Evolutionary conservation across 352 stramenopile genomes (phyloP), one percentile per base, ranked within the genome.

Genomic region (Phytopythium delawarense): DNA sequence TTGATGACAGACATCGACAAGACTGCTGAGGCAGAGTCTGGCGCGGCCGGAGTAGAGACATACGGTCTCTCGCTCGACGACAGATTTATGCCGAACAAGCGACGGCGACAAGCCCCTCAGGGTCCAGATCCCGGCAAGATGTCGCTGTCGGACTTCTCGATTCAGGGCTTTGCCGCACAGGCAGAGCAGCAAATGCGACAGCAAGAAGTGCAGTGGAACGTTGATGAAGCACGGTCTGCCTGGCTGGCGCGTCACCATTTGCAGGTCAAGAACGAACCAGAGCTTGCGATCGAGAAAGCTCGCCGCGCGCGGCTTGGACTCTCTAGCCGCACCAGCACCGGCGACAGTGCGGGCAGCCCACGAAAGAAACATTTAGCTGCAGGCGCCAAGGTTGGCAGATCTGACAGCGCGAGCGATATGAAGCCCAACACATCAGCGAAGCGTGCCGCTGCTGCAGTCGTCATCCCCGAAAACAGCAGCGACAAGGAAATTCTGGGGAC

Each of bases 221-320:
- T 80, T 44, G 58, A 83, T 44, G 52, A 64, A 4, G 65, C 73
- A 7, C 65, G 64, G 18, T 51, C 68, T 8, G 62, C 69, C 15
- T 87, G 75, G 77, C 44, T 73, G 16, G 56, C 71, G 21, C 69
- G 73, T 30, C 75, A 85, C 56, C 59, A 77, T n/a, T 64, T 78
- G 44, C 56, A 67, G 46, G 65, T 68, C 8, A 78, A 78, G 39
- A 55, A 76, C 18, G 77, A 88, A 46, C 71, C 78, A 5, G 62
- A 71, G 21, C 71, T 86, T 15, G 75, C 69, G 18, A 86, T 84
- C 37, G 74, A 87, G 39, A 73, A 65, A 48, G 60, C 72, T 2
- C 74, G 79, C 8, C 49, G 44, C 23, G 59, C 65, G 32, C 55
- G 66, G n/a, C 63, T 85, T 66, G 55, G 21, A 49, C 39, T 42